phyloP scores from a whole-genome alignment of 2,329 filamentous ascomycete species.

The Talaromyces sp. region DNA sequence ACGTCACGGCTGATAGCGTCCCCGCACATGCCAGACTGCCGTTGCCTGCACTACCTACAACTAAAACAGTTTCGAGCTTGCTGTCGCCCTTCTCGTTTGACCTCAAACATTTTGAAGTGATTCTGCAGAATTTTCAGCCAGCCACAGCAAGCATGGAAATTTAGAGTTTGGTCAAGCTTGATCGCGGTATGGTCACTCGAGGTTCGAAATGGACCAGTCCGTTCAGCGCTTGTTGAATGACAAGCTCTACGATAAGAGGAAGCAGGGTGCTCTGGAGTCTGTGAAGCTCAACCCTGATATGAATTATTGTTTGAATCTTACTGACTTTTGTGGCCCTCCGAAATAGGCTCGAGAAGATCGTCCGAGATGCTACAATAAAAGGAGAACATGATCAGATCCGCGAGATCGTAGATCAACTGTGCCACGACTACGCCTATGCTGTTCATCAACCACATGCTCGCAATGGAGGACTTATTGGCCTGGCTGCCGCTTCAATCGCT shows the following conservation, averaged over 20 bases:
- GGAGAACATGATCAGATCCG: constrained; percentile 78
- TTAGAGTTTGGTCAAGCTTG: background rate
- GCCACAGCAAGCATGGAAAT: background rate
- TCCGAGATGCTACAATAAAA: constrained; percentile 74
- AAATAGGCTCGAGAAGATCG: constrained; percentile 77
- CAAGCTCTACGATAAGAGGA: constrained; percentile 98
- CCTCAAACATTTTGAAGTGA: background rate
- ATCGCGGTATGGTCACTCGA: constrained; percentile 6
- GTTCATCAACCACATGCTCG: constrained; percentile 94
- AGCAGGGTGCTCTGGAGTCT: constrained; percentile 92
- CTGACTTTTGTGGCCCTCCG: constrained; percentile 5
- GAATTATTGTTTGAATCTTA: background rate
- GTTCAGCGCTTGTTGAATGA: constrained; percentile 92
- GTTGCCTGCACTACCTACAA: background rate
- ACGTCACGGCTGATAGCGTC: constrained; percentile 15
- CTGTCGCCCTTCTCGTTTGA: background rate
- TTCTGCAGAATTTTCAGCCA: background rate
- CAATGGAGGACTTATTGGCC: constrained; percentile 91
- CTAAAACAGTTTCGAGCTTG: background rate
- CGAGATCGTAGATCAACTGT: constrained; percentile 90
- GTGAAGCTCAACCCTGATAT: background rate
- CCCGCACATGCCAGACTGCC: constrained; percentile 7
- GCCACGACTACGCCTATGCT: constrained; percentile 95
- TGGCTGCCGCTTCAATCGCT: constrained; percentile 93
- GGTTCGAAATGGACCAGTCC: constrained; percentile 69